Evolutionary conservation across 441 rosid species (phyloP).

Genomic region (Adansonia madagascariensis): DNA sequence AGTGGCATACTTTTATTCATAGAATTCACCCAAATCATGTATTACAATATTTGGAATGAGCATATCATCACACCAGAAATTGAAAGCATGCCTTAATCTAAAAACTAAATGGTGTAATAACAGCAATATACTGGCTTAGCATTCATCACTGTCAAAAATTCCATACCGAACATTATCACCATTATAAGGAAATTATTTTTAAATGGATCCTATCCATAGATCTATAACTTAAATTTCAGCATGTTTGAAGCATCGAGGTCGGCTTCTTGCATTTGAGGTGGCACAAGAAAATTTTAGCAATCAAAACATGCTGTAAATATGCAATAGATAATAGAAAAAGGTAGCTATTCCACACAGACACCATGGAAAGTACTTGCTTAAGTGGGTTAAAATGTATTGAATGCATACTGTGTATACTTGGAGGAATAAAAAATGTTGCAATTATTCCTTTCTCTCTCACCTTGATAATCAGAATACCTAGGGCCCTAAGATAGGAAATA

Average conservation of each 20-base stretch:
- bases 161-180: background rate
- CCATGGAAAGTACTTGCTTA: background rate
- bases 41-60: background rate
- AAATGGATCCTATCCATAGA: background rate
- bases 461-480: background rate
- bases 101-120: background rate
- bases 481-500: background rate
- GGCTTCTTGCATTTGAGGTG: background rate
- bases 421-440: background rate
- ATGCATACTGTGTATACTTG: background rate
- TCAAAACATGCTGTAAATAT: background rate
- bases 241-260: background rate
- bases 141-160: background rate
- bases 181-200: background rate
- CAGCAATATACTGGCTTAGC: background rate
- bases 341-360: constrained; percentile 12
- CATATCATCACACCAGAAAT: background rate
- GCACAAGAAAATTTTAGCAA: background rate
- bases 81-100: background rate
- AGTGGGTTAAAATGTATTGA: background rate
- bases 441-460: background rate
- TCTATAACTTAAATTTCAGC: background rate
- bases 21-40: constrained; percentile 8
- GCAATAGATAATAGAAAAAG: background rate
- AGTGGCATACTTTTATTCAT: background rate